These are phyloP conservation scores for Cocos nucifera DNA, from an alignment of 176 grass and related monocot genomes.

Conservation along the genomic window DNA sequence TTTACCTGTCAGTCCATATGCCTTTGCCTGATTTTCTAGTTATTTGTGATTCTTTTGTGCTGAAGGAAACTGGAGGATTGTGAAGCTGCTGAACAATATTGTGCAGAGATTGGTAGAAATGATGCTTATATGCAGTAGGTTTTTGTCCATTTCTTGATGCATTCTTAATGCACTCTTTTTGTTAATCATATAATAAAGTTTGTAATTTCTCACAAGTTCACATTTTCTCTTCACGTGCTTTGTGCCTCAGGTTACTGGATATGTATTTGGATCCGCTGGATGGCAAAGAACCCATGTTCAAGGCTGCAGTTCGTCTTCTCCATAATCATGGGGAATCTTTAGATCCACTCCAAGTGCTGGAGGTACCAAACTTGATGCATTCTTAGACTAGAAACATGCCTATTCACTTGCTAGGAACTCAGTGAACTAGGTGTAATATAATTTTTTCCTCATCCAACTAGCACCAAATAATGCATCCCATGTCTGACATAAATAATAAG, in stretches of 20 bases:
- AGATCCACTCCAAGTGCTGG: slow-evolving; percentile 91
- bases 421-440: too few species aligned
- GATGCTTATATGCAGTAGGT: slow-evolving; percentile 99
- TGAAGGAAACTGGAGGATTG: slow-evolving; percentile 92
- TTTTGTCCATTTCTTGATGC: slow-evolving; percentile 2
- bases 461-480: too few species aligned
- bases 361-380: slow-evolving; percentile 38
- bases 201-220: slow-evolving; percentile 16
- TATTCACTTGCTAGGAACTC: too few species aligned
- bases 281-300: slow-evolving; percentile 92
- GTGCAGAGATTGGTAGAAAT: slow-evolving; percentile 87
- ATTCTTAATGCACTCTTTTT: slow-evolving; percentile 9
- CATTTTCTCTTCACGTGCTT: slow-evolving; percentile 13
- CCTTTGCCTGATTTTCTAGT: slow-evolving; percentile 6
- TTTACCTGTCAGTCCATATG: slow-evolving; percentile 1
- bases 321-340: slow-evolving; percentile 95
- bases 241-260: slow-evolving; percentile 58
- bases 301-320: slow-evolving; percentile 83
- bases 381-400: not conserved
- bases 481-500: too few species aligned
- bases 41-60: slow-evolving; percentile 18
- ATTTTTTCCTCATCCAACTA: too few species aligned
- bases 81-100: slow-evolving; percentile 96
- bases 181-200: not conserved
- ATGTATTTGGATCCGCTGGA: slow-evolving; percentile 97